Base-by-base conservation (phyloP, 2,329 filamentous ascomycete genomes). In the Sclerotinia borealis region DNA sequence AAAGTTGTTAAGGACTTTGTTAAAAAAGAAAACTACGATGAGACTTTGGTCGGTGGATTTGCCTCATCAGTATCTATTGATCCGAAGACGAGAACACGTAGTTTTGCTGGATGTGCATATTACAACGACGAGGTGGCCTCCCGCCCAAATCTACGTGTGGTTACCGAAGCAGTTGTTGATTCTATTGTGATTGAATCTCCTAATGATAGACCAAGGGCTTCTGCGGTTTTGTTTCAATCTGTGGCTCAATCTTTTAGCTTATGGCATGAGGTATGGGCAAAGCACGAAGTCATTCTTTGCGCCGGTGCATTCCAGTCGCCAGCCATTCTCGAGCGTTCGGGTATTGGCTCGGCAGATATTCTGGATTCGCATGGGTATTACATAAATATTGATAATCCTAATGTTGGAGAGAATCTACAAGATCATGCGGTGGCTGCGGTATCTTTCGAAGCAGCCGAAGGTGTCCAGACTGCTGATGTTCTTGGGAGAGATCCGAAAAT, bases 161-260 rank as follows among this genome's bases (percentile, higher is more conserved):
- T 96, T 64, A 96, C 91, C 72, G 88, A 95, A 72, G 89, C 91
- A 22, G 92, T 91, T 85, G 91, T 96, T 65, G 89, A 85, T 74
- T 89, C 87, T 75, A 78, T 96, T 73, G 27, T 67, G 5, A 62
- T 68, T 19, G 50, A 67, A 19, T 36, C 58, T 19, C 56, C 22
- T 11, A 15, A 22, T 8, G 47, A 51, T 37, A 22, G 61, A 31
- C 36, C 59, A 22, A 37, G 11, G 39, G 63, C 65, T 5, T 43
- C 45, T 25, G 65, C 60, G 6, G 65, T 67, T 34, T 13, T 10
- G 10, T 37, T 37, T 13, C 47, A 65, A 39, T 55, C 59, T 13
- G 15, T 36, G 4, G 45, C n/a, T n/a, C n/a, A 61, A 7, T 59
- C 52, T 25, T 17, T 34, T 11, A 61, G 64, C 4, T n/a, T 47